Conservation (phyloP, 257 asterid genomes). For the Perilla frutescens region DNA sequence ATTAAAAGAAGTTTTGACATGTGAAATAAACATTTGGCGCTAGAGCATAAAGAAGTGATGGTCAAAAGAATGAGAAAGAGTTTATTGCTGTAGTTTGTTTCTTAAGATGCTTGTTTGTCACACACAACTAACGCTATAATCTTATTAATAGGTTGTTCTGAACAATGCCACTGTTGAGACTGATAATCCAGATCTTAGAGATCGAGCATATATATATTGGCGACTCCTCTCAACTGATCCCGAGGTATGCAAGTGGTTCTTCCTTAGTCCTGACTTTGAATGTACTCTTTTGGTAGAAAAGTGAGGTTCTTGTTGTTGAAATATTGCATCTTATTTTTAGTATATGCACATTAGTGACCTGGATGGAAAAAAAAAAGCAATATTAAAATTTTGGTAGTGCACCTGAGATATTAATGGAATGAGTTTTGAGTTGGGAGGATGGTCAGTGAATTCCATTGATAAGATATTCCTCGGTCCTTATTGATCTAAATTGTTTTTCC, state of each 20-base stretch:
- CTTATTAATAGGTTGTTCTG: conserved; percentile 76
- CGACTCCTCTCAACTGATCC: conserved; percentile 99
- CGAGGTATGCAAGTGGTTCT: conserved; percentile 65
- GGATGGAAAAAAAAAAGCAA: neutral
- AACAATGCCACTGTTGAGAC: conserved; percentile 99
- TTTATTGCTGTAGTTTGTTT: neutral
- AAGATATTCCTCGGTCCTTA: conserved; percentile 3
- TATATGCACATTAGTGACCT: conserved; percentile 16
- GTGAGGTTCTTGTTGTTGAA: conserved; percentile 18
- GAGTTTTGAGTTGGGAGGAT: conserved; percentile 18
- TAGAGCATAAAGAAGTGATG: neutral
- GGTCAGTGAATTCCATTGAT: neutral
- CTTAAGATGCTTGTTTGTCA: conserved; percentile 19
- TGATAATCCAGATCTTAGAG: conserved; percentile 97
- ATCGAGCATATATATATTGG: conserved; percentile 99
- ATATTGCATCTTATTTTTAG: conserved; percentile 27
- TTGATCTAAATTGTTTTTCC: conserved; percentile 23
- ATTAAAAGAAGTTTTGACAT: conserved; percentile 11
- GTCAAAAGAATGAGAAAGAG: neutral
- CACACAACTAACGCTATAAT: conserved; percentile 27
- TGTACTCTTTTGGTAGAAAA: conserved; percentile 25
- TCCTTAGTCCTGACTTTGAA: conserved; percentile 17
- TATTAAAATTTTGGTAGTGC: conserved; percentile 8
- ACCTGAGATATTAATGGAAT: conserved; percentile 17
- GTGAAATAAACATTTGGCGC: conserved; percentile 20